Percentiles rank a stretch among this genome's conserved stretches.
Evolutionary conservation across 306 rosid genomes (phyloP).

Genomic region (Trifolium subterraneum): DNA sequence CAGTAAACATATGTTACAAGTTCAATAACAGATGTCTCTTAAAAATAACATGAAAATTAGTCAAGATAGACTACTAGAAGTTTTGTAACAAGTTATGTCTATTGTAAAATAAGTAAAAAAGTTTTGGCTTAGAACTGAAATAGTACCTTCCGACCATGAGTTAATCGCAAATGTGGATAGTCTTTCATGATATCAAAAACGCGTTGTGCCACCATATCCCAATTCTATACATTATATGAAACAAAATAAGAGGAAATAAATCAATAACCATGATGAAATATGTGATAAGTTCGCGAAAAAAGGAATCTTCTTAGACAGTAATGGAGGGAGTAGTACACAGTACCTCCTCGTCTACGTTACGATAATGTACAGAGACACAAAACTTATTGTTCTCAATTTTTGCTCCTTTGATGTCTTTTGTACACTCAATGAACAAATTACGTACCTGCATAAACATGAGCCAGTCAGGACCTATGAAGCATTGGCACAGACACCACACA

Average conservation of each 20-base stretch:
- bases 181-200: conserved; percentile 65
- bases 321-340: too few relatives aligned
- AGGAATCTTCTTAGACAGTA: not conserved
- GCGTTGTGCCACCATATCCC: conserved; percentile 67
- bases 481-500: not conserved
- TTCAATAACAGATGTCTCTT: conserved; percentile 1
- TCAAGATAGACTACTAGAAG: not conserved
- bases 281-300: not conserved
- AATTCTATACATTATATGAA: conserved; percentile 57
- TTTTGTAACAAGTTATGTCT: conserved; percentile 12
- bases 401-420: conserved; percentile 76
- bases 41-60: conserved; percentile 54
- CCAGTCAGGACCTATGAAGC: conserved; percentile 18
- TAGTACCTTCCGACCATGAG: conserved; percentile 91
- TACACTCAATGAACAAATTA: conserved; percentile 59
- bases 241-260: conserved; percentile 18
- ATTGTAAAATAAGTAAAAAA: not conserved
- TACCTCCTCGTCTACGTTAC: conserved; percentile 88
- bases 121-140: not conserved
- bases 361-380: conserved; percentile 93
- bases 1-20: conserved; percentile 1
- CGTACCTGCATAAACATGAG: conserved; percentile 62
- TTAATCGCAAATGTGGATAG: conserved; percentile 70
- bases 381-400: conserved; percentile 84
- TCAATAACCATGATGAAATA: not conserved